phyloP scores from a whole-genome alignment of 2,329 filamentous ascomycete species.

The Sporothrix protearum region DNA sequence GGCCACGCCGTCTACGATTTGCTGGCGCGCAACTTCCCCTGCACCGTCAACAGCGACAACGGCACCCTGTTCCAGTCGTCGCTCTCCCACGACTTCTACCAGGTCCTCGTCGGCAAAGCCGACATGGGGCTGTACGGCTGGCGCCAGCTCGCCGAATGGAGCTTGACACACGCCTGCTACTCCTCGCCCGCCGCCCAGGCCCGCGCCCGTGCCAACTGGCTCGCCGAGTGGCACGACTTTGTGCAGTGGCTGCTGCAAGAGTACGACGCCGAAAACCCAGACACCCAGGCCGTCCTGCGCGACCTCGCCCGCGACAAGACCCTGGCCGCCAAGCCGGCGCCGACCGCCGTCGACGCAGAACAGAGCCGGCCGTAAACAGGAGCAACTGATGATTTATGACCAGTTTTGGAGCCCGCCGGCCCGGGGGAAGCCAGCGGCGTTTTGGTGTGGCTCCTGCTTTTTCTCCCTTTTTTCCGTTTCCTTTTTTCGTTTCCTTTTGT shows the following conservation, averaged over 20 bases:
- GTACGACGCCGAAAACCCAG: conserved; percentile 33
- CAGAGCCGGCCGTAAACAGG: background rate
- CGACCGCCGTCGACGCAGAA: background rate
- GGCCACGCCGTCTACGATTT: conserved; percentile 66
- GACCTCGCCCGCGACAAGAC: background rate
- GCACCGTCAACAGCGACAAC: conserved; percentile 72
- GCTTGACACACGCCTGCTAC: conserved; percentile 58
- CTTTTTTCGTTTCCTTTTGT: background rate
- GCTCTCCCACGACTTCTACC: conserved; percentile 73
- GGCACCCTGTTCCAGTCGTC: conserved; percentile 69
- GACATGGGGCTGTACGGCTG: conserved; percentile 67
- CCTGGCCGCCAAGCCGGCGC: conserved; percentile 8
- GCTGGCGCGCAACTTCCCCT: conserved; percentile 68
- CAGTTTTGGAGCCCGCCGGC: background rate
- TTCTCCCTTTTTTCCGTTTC: background rate
- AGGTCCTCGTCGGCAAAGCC: conserved; percentile 65
- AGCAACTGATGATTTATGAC: background rate
- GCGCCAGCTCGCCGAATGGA: conserved; percentile 65
- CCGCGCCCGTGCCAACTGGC: conserved; percentile 47
- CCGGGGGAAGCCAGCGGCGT: background rate
- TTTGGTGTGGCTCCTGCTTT: background rate
- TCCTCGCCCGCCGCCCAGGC: conserved; percentile 43
- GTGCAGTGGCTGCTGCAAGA: conserved; percentile 49
- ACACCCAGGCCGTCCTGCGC: conserved; percentile 2
- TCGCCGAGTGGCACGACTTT: conserved; percentile 56